phyloP scores from a whole-genome alignment of 306 rosid species.

The Urtica urens region DNA sequence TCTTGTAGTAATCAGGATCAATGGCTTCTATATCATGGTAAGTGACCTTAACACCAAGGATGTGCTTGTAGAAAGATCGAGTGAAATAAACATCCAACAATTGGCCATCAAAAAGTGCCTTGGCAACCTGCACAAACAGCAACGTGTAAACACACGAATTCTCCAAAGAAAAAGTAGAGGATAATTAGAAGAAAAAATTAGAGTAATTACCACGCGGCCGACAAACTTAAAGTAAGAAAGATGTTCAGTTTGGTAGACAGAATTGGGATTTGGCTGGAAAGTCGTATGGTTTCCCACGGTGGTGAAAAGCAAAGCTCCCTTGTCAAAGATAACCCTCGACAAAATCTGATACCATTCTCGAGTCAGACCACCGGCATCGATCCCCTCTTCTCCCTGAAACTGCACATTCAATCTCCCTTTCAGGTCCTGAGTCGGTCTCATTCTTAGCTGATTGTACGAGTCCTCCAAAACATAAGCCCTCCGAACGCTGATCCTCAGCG shows the following conservation, averaged over 20 bases:
- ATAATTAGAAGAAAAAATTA: slow-evolving; percentile 4
- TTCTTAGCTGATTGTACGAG: slow-evolving; percentile 87
- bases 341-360: slow-evolving; percentile 98
- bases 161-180: background rate
- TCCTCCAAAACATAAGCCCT: slow-evolving; percentile 97
- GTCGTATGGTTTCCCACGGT: slow-evolving; percentile 91
- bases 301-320: slow-evolving; percentile 93
- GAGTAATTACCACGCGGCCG: slow-evolving; percentile 85
- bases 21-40: slow-evolving; percentile 99
- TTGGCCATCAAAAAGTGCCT: slow-evolving; percentile 95
- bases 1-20: slow-evolving; percentile 96
- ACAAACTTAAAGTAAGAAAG: slow-evolving; percentile 97
- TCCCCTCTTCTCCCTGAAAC: slow-evolving; percentile 99
- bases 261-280: slow-evolving; percentile 97
- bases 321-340: slow-evolving; percentile 93
- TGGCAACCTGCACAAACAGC: slow-evolving; percentile 67
- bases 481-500: slow-evolving; percentile 79
- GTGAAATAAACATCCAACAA: slow-evolving; percentile 98
- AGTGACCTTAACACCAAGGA: slow-evolving; percentile 93
- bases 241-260: slow-evolving; percentile 96
- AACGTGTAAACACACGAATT: slow-evolving; percentile 3
- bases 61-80: slow-evolving; percentile 95
- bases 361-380: slow-evolving; percentile 98
- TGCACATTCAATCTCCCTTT: slow-evolving; percentile 89
- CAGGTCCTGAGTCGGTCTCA: slow-evolving; percentile 84